Evolutionary conservation across 2,329 filamentous ascomycete genomes (phyloP), one percentile per base, ranked within the genome.

Genomic region (Fusarium falciforme): DNA sequence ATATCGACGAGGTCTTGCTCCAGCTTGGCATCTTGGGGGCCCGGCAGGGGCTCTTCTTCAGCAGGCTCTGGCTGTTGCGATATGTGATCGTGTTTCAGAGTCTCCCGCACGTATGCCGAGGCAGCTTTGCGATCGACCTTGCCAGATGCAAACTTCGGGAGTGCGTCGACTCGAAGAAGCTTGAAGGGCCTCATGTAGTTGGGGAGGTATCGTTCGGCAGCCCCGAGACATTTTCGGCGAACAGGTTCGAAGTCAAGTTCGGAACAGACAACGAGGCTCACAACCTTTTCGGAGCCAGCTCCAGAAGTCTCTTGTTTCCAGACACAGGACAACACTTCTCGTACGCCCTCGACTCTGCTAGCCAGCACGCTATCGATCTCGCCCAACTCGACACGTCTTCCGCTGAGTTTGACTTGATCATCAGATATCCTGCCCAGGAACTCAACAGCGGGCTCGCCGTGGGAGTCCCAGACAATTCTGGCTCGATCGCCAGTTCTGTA

Each of bases 141-240:
- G 1, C 70, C 70, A 3, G 70, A 72, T 1, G 49, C 11, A 7
- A 70, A 72, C 16, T 62, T 60, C 0, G 70, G 70, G 1, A 72
- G 49, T 0, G 5, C 12, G 0, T 49, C 49, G 0, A 70, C 33
- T 2, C 25, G 2, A 0, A 72, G 1, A 0, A 72, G 42, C 16
- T 31, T 66, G 22, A 66, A 70, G 6, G 70, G 70, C 5, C 70
- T 70, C 70, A 73, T 72, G n/a, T 66, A 72, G 16, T 73, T 70
- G 0, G 70, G 70, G 0, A 72, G 27, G 7, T 73, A 33, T 2
- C 36, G 20, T 16, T 55, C 2, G 1, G 66, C 44, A 7, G 22
- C 42, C 0, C 66, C n/a, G 0, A 44, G 1, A 2, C 70, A 73
- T 2, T 14, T 17, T 16, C 49, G 12, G 0, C 25, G 49, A 1